phyloP scores from a whole-genome alignment of 495 filamentous ascomycete genomes.

The Haplographium delicatum region DNA sequence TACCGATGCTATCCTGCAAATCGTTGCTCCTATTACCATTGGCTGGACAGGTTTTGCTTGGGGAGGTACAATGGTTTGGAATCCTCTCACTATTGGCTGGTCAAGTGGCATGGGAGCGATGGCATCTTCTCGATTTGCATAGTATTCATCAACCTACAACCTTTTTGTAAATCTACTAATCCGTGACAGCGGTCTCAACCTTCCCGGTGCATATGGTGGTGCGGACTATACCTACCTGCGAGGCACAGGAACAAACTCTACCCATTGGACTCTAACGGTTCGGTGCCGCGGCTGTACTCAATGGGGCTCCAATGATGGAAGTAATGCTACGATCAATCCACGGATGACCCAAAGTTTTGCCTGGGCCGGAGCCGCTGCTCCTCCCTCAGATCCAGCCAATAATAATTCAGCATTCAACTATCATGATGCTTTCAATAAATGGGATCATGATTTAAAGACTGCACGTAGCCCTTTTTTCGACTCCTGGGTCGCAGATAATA shows the following conservation, averaged over 20 bases:
- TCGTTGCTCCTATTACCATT: conserved; percentile 27
- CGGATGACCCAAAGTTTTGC: not conserved
- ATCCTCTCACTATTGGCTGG: conserved; percentile 35
- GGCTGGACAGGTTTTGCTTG: conserved; percentile 28
- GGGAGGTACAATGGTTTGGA: conserved; percentile 31
- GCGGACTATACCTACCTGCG: not conserved
- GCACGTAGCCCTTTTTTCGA: not conserved
- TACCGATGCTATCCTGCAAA: conserved; percentile 10
- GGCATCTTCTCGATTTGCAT: not conserved
- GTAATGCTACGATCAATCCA: not conserved
- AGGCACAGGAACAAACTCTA: not conserved
- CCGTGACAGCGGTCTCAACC: no score
- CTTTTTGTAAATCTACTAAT: no score
- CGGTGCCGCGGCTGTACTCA: not conserved
- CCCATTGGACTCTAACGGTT: not conserved
- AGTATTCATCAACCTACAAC: no score
- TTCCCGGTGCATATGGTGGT: not conserved
- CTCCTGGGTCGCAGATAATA: not conserved
- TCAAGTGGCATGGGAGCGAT: conserved; percentile 26
- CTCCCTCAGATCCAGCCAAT: not conserved
- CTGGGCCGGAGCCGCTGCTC: not conserved
- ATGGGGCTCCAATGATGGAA: not conserved
- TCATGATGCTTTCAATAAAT: not conserved
- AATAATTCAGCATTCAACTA: not conserved
- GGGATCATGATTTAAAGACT: not conserved